Base-by-base conservation (phyloP, 805 yeast genomes). In the Saccharomycopsis vini region DNA sequence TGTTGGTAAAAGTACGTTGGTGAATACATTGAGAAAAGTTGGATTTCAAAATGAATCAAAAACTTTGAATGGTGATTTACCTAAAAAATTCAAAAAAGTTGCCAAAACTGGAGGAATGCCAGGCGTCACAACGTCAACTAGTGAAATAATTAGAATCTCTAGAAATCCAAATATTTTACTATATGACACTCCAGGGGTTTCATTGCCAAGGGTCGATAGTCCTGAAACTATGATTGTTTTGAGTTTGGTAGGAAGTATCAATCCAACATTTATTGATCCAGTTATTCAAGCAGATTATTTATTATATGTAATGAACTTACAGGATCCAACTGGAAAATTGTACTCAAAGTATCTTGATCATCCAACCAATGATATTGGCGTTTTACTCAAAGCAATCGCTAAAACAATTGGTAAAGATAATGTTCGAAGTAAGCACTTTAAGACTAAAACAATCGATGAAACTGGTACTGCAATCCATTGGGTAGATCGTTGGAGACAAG, bases 161-260 rank as follows among this genome's bases (percentile, higher is more conserved):
- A 61, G 65, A 9, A 68, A 68, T 23, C 89, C 92, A 0, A 77
- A 75, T 28, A 71, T 90, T 2, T 70, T 77, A 46, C 66, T 89
- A 5, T 77, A 83, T 53, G 98, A 92, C 58, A 84, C 97, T 0
- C 98, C 98, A 0, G 98, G 98, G 1, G 89, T 92, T 3, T 76
- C 86, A 45, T 61, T 87, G 10, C 97, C 98, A 0, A 75, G 77
- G 18, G 83, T 79, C 7, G 70, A 72, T 38, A 71, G 73, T 48
- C 59, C 72, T 3, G 76, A 78, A 49, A 76, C 87, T 1, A 85
- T 89, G 92, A 64, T 90, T 20, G 72, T 79, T 2, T 66, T 89
- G 31, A 69, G 84, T 1, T 62, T 88, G 16, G 77, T 82, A 30
- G 94, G 95, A 1, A 80, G 92, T 39, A 81, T 89, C 4, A 77